Percentiles rank a stretch among this genome's conserved stretches.
Conservation (phyloP, 2,329 filamentous ascomycete species). For the Ophiognomonia clavigignenti-juglandacearum region DNA sequence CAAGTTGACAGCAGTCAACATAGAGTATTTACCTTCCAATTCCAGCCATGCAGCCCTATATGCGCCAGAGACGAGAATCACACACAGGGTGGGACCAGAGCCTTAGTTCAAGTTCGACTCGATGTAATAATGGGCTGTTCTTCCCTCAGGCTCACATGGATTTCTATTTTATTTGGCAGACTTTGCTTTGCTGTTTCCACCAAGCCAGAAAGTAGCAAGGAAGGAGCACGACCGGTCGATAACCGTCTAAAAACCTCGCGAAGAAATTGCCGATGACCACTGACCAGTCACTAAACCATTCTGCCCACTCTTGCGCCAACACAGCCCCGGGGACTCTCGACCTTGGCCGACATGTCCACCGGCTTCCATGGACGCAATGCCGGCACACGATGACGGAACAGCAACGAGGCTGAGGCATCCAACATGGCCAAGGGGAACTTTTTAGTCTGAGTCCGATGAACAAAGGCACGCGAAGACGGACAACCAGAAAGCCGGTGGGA, state of each 20-base stretch:
- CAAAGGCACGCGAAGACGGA: neutral
- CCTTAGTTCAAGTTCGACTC: neutral
- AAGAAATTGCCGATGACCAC: too few relatives aligned
- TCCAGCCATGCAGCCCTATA: slow-evolving; percentile 10
- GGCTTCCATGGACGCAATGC: neutral
- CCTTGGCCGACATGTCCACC: slow-evolving; percentile 3
- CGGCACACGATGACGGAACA: neutral
- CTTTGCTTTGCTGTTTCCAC: too few relatives aligned
- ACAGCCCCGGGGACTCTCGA: slow-evolving; percentile 7
- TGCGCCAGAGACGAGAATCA: neutral
- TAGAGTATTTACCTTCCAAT: slow-evolving; percentile 10
- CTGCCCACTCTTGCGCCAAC: slow-evolving; percentile 2
- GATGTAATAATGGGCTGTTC: neutral
- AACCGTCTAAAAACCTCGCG: too few relatives aligned
- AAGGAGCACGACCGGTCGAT: too few relatives aligned
- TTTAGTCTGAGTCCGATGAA: neutral
- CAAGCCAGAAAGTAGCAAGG: too few relatives aligned
- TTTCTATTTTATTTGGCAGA: too few relatives aligned
- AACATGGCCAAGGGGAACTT: neutral
- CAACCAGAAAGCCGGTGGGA: neutral
- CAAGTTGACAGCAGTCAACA: too few relatives aligned
- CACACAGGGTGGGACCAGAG: slow-evolving; percentile 4
- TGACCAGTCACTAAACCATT: neutral
- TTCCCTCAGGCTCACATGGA: neutral
- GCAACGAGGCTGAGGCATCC: neutral